These are phyloP conservation scores for Scheffersomyces stambukii DNA, from an alignment of 1,139 yeast genomes.

Conservation along the genomic window DNA sequence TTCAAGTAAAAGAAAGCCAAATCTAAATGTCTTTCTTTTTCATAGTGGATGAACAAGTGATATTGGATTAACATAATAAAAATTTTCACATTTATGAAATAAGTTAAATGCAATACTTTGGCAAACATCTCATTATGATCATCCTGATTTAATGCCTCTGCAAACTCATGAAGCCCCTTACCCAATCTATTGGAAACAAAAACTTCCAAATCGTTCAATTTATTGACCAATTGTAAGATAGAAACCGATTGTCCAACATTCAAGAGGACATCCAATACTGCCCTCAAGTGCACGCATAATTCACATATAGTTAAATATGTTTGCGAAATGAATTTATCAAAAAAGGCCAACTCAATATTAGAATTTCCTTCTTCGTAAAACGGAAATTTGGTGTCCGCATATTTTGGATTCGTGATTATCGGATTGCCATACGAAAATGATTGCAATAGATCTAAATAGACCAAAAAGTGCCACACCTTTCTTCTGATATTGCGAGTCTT, in stretches of 20 bases:
- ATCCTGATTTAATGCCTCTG: conserved; percentile 20
- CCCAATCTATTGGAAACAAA: conserved; percentile 18
- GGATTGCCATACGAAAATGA: conserved; percentile 27
- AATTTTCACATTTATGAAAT: conserved; percentile 21
- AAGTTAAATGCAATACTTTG: conserved; percentile 25
- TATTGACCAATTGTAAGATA: conserved; percentile 16
- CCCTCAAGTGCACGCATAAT: conserved; percentile 1
- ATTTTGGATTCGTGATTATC: conserved; percentile 12
- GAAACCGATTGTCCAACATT: conserved; percentile 15
- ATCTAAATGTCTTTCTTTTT: conserved; percentile 15
- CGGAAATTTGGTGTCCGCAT: conserved; percentile 23
- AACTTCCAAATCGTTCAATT: conserved; percentile 24
- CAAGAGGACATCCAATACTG: conserved; percentile 16
- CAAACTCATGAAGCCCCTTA: conserved; percentile 14
- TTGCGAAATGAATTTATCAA: conserved; percentile 12
- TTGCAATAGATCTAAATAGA: conserved; percentile 19
- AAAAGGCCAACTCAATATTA: conserved; percentile 19
- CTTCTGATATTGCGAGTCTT: conserved; percentile 26
- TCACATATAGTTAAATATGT: conserved; percentile 4
- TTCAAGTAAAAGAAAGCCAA: conserved; percentile 24
- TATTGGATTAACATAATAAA: conserved; percentile 20
- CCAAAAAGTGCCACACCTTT: conserved; percentile 24
- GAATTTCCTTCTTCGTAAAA: conserved; percentile 20
- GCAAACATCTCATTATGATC: conserved; percentile 19
- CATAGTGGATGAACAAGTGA: conserved; percentile 27